Conservation (phyloP, 352 stramenopile genomes). For the Phytophthora boehmeriae region DNA sequence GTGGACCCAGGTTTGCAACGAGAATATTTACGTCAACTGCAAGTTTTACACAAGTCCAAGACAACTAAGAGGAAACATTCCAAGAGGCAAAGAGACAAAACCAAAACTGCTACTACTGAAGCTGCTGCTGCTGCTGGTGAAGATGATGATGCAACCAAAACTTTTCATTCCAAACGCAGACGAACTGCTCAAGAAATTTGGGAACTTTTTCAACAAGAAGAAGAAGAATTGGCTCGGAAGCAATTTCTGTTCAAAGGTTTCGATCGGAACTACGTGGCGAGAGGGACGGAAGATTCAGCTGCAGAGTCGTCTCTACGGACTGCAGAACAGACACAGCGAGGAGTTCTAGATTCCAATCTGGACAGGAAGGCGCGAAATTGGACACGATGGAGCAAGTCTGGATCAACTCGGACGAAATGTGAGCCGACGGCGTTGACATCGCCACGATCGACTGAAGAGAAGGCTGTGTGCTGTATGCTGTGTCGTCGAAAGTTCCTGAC, state of each 20-base stretch:
- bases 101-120: constrained; percentile 4
- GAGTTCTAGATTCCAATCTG: constrained; percentile 45
- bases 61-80: constrained; percentile 17
- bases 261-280: constrained; percentile 52
- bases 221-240: constrained; percentile 61
- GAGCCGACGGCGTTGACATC: not conserved
- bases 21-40: constrained; percentile 53
- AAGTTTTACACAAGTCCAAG: constrained; percentile 8
- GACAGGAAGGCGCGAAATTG: constrained; percentile 47
- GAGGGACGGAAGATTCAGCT: not conserved
- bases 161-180: constrained; percentile 16
- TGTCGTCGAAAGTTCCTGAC: constrained; percentile 77
- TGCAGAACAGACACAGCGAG: constrained; percentile 25
- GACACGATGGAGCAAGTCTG: constrained; percentile 40
- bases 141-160: not conserved
- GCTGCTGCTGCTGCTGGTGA: not conserved
- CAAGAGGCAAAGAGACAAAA: constrained; percentile 26
- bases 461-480: constrained; percentile 58
- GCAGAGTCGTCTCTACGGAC: not conserved
- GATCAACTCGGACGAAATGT: not conserved
- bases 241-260: constrained; percentile 74
- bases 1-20: constrained; percentile 48
- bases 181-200: constrained; percentile 73
- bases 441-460: not conserved
- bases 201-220: constrained; percentile 68